Base-by-base conservation (phyloP, 805 yeast genomes). In the Lachancea cidri region DNA sequence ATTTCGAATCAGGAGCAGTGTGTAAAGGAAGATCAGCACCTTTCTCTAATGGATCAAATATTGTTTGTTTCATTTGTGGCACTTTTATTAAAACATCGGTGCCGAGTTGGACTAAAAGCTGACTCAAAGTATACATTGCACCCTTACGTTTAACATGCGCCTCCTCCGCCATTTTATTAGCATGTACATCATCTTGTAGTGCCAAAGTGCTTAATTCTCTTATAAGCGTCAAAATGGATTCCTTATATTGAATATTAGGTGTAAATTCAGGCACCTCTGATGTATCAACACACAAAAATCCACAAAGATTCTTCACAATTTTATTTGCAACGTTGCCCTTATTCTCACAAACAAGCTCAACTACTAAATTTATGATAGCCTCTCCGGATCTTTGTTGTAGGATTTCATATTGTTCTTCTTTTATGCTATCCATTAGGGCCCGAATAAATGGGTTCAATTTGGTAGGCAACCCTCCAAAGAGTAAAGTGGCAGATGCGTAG, bases 211-310 rank as follows among this genome's bases (percentile, higher is more conserved):
- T 77, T 48, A 86, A 94, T 50, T 87, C 96, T 52, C 86, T 86
- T 41, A 77, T 70, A 50, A 88, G 70, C 1, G 96, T 86, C 39
- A 89, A 64, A 9, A 91, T 82, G 11, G 67, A 66, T 34, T 75
- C 77, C 14, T 63, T 70, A 42, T 72, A 67, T 11, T 65, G 62
- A 29, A 75, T 73, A 51, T 85, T 84, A 34, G 83, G 81, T 13
- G 71, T 70, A 56, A 86, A 93, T 54, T 87, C 97, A 2, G 98
- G 98, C 24, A 91, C 96, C 57, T 89, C 97, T 3, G 93, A 77
- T 0, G 96, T 87, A 58, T 91, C 98, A 24, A 89, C 96, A 66
- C 98, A 93, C 38, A 93, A 58, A 58, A 91, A 91, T 0, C 91
- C 95, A 65, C 96, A 86, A 42, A 94, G 66, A 56, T 93, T 93